Conservation (phyloP, 1,284 basidiomycete species). For the Chalciporus piperatoides region DNA sequence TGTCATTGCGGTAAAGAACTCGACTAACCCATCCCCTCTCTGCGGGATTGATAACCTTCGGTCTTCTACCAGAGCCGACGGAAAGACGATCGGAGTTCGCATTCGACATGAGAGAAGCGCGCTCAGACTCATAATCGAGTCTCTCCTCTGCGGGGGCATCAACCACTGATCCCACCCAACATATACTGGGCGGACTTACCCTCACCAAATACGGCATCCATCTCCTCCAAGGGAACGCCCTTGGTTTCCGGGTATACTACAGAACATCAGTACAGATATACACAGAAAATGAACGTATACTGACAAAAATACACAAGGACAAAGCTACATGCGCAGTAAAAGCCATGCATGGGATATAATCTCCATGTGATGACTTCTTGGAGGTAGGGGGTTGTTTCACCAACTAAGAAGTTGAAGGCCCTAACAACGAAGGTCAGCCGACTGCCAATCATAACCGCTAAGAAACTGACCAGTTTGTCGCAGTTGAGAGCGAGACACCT, state of each 20-base stretch:
- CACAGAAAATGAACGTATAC: constrained; percentile 22
- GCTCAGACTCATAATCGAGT: constrained; percentile 71
- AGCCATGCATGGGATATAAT: constrained; percentile 94
- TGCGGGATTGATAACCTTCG: constrained; percentile 20
- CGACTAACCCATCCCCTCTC: constrained; percentile 47
- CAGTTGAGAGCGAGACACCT: constrained; percentile 91
- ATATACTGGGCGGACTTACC: constrained; percentile 37
- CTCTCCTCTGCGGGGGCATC: constrained; percentile 52
- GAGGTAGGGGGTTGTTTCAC: constrained; percentile 83
- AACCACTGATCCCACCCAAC: constrained; percentile 4
- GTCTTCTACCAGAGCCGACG: constrained; percentile 28
- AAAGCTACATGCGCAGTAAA: constrained; percentile 89
- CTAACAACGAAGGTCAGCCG: constrained; percentile 40
- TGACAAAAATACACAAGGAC: constrained; percentile 77
- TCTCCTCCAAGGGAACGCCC: constrained; percentile 76
- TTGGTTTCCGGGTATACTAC: constrained; percentile 81
- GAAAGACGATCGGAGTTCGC: constrained; percentile 38
- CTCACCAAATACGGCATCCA: constrained; percentile 82
- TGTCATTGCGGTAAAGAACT: constrained; percentile 46
- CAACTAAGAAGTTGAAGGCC: constrained; percentile 89
- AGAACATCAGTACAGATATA: constrained; percentile 1
- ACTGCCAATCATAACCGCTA: constrained; percentile 12
- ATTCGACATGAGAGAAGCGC: constrained; percentile 52
- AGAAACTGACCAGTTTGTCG: constrained; percentile 48
- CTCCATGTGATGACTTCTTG: constrained; percentile 92